Evolutionary conservation across 1,139 yeast genomes (phyloP).

Genomic region (Geotrichum histeridarum): DNA sequence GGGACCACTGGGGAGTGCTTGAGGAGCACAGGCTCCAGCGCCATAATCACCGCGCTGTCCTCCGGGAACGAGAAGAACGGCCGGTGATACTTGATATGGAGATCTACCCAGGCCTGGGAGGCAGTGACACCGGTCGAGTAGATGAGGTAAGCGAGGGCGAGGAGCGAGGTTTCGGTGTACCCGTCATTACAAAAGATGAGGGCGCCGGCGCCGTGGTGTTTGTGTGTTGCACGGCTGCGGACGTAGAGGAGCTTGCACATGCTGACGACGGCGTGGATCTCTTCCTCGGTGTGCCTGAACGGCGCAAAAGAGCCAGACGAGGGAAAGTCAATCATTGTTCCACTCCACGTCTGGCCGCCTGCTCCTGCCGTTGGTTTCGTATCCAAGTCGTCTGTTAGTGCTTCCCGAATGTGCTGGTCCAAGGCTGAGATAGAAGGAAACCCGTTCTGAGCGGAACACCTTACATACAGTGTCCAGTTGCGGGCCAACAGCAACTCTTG

Average conservation of each 20-base stretch:
- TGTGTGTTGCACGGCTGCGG: constrained; percentile 26
- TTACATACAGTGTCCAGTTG: constrained; percentile 38
- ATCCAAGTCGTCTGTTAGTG: constrained; percentile 18
- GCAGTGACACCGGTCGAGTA: constrained; percentile 53
- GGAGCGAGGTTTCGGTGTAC: constrained; percentile 79
- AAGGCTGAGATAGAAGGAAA: constrained; percentile 44
- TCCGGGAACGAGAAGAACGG: constrained; percentile 80
- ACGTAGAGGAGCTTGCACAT: constrained; percentile 36
- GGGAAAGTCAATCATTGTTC: constrained; percentile 54
- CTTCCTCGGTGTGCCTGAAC: constrained; percentile 26
- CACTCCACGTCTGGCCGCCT: constrained; percentile 6
- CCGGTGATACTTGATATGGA: constrained; percentile 61
- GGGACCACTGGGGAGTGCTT: constrained; percentile 48
- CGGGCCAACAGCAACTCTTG: constrained; percentile 18
- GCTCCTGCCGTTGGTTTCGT: neutral
- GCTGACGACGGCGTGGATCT: constrained; percentile 27
- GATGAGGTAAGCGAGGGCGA: constrained; percentile 65
- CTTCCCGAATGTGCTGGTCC: constrained; percentile 30
- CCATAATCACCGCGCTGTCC: constrained; percentile 62
- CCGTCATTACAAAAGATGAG: constrained; percentile 84
- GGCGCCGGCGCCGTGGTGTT: constrained; percentile 30
- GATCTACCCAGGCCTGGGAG: constrained; percentile 48
- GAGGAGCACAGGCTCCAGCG: constrained; percentile 57
- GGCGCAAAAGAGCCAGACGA: constrained; percentile 54
- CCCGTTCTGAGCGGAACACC: constrained; percentile 49